phyloP scores from a whole-genome alignment of 305 asterid genomes.

The Fraxinus ornus region DNA sequence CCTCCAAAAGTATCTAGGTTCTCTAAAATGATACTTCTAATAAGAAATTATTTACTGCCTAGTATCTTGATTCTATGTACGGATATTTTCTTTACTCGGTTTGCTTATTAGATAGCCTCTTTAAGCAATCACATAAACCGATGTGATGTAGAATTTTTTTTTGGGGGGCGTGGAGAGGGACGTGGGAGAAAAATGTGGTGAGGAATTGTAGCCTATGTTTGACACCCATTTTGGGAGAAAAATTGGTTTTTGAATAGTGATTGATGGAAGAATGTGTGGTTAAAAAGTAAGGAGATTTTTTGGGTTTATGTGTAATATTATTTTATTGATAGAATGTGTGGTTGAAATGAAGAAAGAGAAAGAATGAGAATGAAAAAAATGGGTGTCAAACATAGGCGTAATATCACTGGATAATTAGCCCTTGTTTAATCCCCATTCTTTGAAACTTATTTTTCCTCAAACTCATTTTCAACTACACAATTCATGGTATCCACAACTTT shows the following conservation, averaged over 20 bases:
- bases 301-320: too few species aligned
- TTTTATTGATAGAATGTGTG: too few species aligned
- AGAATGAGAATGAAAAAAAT: too few species aligned
- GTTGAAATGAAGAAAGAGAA: too few species aligned
- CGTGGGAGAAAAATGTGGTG: background rate
- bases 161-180: too few species aligned
- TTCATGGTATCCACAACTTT: background rate
- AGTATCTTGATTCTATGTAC: background rate
- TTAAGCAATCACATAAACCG: too few species aligned
- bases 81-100: background rate
- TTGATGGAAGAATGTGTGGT: too few species aligned
- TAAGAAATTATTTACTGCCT: background rate
- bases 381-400: background rate
- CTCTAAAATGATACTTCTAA: background rate
- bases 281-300: too few species aligned
- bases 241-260: too few species aligned
- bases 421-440: too few species aligned
- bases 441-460: too few species aligned
- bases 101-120: background rate
- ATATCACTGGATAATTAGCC: background rate
- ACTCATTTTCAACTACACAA: background rate
- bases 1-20: slow-evolving; percentile 16
- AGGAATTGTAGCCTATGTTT: background rate
- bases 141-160: background rate
- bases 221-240: too few species aligned